These are phyloP conservation scores for Parathielavia hyrcaniae DNA, from an alignment of 495 filamentous ascomycete species.

Conservation along the genomic window DNA sequence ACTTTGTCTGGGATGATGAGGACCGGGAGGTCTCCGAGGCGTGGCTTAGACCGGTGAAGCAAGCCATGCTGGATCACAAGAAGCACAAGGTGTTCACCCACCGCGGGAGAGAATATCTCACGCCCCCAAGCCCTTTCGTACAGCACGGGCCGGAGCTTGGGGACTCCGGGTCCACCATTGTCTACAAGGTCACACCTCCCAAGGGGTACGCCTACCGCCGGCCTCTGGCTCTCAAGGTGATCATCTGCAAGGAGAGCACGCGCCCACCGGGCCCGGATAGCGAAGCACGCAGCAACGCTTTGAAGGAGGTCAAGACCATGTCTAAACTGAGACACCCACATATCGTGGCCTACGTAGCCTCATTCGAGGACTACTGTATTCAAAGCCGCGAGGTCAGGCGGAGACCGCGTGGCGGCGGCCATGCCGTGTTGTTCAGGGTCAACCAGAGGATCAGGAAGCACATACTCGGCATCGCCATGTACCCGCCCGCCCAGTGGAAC, in stretches of 20 bases:
- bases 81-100: slow-evolving; percentile 36
- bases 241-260: slow-evolving; percentile 27
- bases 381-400: slow-evolving; percentile 16
- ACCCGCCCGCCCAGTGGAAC: slow-evolving; percentile 31
- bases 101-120: slow-evolving; percentile 29
- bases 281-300: slow-evolving; percentile 23
- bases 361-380: slow-evolving; percentile 33
- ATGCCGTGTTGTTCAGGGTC: slow-evolving; percentile 10
- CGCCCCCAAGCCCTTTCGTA: slow-evolving; percentile 24
- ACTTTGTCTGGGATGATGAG: slow-evolving; percentile 28
- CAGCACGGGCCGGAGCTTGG: slow-evolving; percentile 24
- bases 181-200: slow-evolving; percentile 28
- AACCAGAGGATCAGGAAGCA: slow-evolving; percentile 29
- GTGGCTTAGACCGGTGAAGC: slow-evolving; percentile 25
- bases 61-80: slow-evolving; percentile 19
- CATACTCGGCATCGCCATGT: slow-evolving; percentile 35
- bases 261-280: slow-evolving; percentile 29
- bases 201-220: slow-evolving; percentile 21
- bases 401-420: slow-evolving; percentile 7
- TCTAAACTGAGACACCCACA: slow-evolving; percentile 28
- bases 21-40: slow-evolving; percentile 19
- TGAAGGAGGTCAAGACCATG: slow-evolving; percentile 32
- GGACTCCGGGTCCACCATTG: slow-evolving; percentile 29
- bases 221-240: slow-evolving; percentile 32
- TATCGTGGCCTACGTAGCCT: slow-evolving; percentile 34